Evolutionary conservation across 2,329 filamentous ascomycete genomes (phyloP), one percentile per base, ranked within the genome.

Genomic region (Arthroderma uncinatum): DNA sequence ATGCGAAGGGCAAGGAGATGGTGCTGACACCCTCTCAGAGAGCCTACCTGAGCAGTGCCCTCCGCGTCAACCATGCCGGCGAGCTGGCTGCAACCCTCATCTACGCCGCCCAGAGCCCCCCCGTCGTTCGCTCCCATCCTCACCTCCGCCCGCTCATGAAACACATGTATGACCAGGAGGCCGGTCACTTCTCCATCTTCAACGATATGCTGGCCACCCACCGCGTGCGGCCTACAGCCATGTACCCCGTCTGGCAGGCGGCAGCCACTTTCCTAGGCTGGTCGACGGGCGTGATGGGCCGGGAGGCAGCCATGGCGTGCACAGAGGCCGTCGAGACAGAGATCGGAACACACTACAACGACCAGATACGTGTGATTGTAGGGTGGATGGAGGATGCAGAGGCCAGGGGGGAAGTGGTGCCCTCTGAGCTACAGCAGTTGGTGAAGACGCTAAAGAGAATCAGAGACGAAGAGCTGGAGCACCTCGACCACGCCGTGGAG

Each of bases 161-260:
- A 65, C 93, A 97, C 79, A 98, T 98, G 93, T 91, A 95, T 77
- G 89, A 93, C 66, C 93, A 98, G 71, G 93, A 98, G 77, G 89
- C 82, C 10, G 86, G 83, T 7, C 93, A 98, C 72, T 84, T 97
- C 64, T 73, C 76, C 2, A 93, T 85, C 36, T 98, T 97, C 79
- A 95, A 95, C 72, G 66, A 77, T 2, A 79, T 97, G 25, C 77
- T 97, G 3, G 83, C 87, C 16, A 86, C 85, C 66, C 93, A 97
- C 72, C 89, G 90, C 57, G 84, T 98, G 54, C 87, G 93, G 0
- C 93, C 93, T 0, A 96, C 93, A 0, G 88, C 86, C 10, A 86
- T 98, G 76, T 95, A 94, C 67, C 93, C 93, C 0, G 62, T 96
- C 1, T 98, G 93, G 93, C 82, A 85, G 44, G 78, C 83, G 6